Percentiles rank a stretch among this genome's conserved stretches.
phyloP scores from a whole-genome alignment of 2,329 filamentous ascomycete genomes.

The Sclerotinia borealis region DNA sequence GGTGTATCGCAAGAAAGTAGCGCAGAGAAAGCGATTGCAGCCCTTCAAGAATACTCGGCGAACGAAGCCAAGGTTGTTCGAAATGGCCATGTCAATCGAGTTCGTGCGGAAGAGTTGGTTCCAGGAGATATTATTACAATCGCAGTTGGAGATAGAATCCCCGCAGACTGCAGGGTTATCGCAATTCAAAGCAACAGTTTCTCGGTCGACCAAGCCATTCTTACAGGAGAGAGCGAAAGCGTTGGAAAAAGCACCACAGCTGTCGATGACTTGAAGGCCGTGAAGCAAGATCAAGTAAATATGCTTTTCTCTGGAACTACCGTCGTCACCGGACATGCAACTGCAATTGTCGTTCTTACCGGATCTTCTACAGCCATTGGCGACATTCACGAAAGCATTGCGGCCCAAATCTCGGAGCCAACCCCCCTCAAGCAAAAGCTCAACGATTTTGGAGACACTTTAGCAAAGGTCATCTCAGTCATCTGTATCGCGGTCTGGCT shows the following conservation, averaged over 20 bases:
- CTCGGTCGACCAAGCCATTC: slow-evolving; percentile 89
- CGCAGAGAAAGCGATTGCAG: slow-evolving; percentile 96
- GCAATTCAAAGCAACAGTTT: slow-evolving; percentile 97
- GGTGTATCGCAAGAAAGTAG: slow-evolving; percentile 98
- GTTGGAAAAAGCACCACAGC: slow-evolving; percentile 73
- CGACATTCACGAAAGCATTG: slow-evolving; percentile 98
- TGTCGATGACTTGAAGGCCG: slow-evolving; percentile 73
- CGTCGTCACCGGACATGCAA: slow-evolving; percentile 89
- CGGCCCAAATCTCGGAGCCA: slow-evolving; percentile 93
- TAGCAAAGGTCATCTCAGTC: slow-evolving; percentile 96
- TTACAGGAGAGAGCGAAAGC: slow-evolving; percentile 97
- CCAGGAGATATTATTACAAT: slow-evolving; percentile 89
- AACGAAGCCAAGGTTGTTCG: slow-evolving; percentile 94
- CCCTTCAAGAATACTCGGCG: slow-evolving; percentile 96
- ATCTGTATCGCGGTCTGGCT: slow-evolving; percentile 97
- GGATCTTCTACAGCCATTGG: slow-evolving; percentile 90
- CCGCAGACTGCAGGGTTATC: slow-evolving; percentile 86
- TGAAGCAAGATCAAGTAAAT: slow-evolving; percentile 96
- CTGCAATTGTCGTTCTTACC: slow-evolving; percentile 83
- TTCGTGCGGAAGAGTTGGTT: slow-evolving; percentile 96
- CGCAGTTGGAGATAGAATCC: slow-evolving; percentile 85
- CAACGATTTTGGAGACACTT: slow-evolving; percentile 91
- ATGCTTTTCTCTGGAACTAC: slow-evolving; percentile 98
- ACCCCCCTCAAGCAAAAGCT: slow-evolving; percentile 98
- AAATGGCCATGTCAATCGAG: slow-evolving; percentile 63